Base-by-base conservation (phyloP, 148 eudicot species). In the Arbutus unedo region DNA sequence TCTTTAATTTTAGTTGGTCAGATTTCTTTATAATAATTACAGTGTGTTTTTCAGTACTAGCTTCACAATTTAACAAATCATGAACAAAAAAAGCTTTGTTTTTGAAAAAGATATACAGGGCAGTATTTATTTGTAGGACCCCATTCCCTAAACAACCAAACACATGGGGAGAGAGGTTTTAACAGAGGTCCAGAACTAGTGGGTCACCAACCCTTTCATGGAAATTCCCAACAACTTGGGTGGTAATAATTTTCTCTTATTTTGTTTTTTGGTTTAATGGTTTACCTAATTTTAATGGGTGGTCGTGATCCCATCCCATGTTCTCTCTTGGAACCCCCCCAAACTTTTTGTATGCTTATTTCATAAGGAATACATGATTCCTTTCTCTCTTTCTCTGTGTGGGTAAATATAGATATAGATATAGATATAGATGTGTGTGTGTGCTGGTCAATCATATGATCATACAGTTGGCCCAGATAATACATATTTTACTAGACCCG, bases 221-320 rank as follows among this genome's bases (percentile, higher is more conserved):
- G 81, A 78, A 86, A 86, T 88, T 82, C 88, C 90, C 88, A 88
- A 80, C 87, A 82, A 82, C 79, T 86, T 86, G 85, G 85, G 88
- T 84, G 83, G 78, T 54, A 53, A 25, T 11, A n/a, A 7, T n/a
- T 16, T 56, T 56, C 2, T 67, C 74, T 16, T 79, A 74, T 56
- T 77, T 38, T 51, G 45, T 71, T 21, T 55, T 47, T 49, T 80
- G 55, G 76, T 81, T 77, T 49, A 71, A 38, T 81, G 79, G 53
- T 77, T 82, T 66, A 64, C 71, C 43, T 25, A 54, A 21, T 16
- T 82, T 70, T 59, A 79, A 79, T 84, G 60, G 83, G 82, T 72
- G 82, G 82, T 74, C 23, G 83, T 84, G 90, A 84, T 83, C 87
- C 87, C 89, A 76, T 88, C 89, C 89, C 87, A 88, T 76, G 87